A percentile compares a stretch with the other conserved stretches of the same genome.
phyloP scores from a whole-genome alignment of 164 flowering plant genomes.

The grape (Vitis vinifera) region DNA sequence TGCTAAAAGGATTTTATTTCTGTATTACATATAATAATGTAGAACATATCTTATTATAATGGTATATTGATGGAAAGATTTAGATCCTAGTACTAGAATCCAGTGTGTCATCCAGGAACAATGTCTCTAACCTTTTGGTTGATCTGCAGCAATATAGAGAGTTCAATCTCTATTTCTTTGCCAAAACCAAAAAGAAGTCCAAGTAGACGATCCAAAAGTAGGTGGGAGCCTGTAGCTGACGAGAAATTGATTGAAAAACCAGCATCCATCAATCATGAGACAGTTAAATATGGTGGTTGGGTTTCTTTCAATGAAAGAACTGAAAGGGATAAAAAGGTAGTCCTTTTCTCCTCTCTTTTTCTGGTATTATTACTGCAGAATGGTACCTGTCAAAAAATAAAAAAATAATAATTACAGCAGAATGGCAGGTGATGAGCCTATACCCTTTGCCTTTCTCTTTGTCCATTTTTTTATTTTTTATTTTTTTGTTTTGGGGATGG shows the following conservation, averaged over 20 bases:
- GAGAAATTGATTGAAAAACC: conserved; percentile 55
- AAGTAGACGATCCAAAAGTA: conserved; percentile 76
- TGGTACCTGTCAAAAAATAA: no score
- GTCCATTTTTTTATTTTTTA: neutral
- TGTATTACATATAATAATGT: no score
- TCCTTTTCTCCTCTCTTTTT: neutral
- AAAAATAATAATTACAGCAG: neutral
- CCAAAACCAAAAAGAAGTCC: conserved; percentile 70
- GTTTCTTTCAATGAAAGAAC: conserved; percentile 36
- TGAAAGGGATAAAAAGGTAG: conserved; percentile 46
- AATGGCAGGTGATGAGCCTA: neutral
- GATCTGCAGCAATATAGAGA: conserved; percentile 30
- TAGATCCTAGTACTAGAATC: neutral
- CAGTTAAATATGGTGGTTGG: conserved; percentile 53
- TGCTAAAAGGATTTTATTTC: no score
- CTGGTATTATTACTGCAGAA: neutral
- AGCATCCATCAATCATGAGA: conserved; percentile 32
- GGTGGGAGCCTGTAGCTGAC: conserved; percentile 95
- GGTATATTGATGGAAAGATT: neutral
- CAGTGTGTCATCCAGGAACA: neutral
- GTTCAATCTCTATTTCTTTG: conserved; percentile 34
- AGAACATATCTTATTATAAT: no score
- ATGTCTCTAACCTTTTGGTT: neutral
- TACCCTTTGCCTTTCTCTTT: neutral
- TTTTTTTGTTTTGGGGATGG: neutral